Conservation (phyloP, 495 filamentous ascomycete genomes). For the Letharia lupina region DNA sequence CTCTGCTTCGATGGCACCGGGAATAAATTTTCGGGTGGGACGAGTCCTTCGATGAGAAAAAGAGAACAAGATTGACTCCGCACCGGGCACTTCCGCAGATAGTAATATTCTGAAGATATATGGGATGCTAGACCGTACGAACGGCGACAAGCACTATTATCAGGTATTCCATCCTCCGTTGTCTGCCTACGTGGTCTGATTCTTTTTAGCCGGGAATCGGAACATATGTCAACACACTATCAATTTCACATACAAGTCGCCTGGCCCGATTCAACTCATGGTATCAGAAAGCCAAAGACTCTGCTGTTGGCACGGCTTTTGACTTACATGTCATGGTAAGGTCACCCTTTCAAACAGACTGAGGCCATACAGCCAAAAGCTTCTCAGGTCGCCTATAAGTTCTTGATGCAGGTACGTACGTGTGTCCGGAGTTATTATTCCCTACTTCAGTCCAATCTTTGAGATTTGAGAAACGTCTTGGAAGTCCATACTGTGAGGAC, state of each 20-base stretch:
- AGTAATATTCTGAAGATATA: constrained; percentile 90
- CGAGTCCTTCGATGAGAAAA: background rate
- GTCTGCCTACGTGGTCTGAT: constrained; percentile 33
- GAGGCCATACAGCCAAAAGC: background rate
- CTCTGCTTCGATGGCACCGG: constrained; percentile 88
- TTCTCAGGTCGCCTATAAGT: constrained; percentile 73
- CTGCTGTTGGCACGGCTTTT: constrained; percentile 75
- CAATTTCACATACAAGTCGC: constrained; percentile 55
- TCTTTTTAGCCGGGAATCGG: constrained; percentile 63
- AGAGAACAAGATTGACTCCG: background rate
- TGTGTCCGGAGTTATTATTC: background rate
- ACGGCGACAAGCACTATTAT: constrained; percentile 53
- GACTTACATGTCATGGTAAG: constrained; percentile 50
- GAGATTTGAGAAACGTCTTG: background rate
- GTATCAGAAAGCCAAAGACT: constrained; percentile 77
- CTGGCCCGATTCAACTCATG: constrained; percentile 61
- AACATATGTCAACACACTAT: constrained; percentile 63
- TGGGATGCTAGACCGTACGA: constrained; percentile 49
- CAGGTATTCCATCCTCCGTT: constrained; percentile 31
- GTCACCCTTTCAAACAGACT: too few species aligned
- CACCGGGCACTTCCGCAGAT: constrained; percentile 68
- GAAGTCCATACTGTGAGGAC: background rate
- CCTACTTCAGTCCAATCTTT: background rate
- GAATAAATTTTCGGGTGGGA: constrained; percentile 67
- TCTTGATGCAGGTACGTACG: constrained; percentile 56